Base-by-base conservation (phyloP, 495 filamentous ascomycete genomes). In the Penicillium simplicissimum region DNA sequence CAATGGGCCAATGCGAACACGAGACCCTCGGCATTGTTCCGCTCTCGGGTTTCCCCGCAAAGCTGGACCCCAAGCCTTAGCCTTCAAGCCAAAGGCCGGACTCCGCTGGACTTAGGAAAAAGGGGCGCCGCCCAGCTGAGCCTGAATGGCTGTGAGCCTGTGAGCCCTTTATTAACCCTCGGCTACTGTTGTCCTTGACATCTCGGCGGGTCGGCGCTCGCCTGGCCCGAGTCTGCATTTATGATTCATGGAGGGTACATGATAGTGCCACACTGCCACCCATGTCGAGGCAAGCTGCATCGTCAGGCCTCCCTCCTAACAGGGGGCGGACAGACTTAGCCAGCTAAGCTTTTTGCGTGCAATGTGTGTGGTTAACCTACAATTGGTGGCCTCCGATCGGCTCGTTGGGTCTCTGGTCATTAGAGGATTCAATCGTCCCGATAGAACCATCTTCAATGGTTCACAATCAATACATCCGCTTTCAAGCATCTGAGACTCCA, bases 1-100 rank as follows among this genome's bases (percentile, higher is more conserved):
- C 19, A 42, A 21, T 25, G 23, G n/a, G n/a, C n/a, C 23, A 14
- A n/a, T n/a, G 40, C 43, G 17, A 58, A 47, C 34, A 33, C 15
- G 56, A 34, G 45, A 58, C 37, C 25, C 23, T 47, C 40, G 25
- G 21, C 4, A 11, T 0, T 31, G 45, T 45, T 45, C 45, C 45
- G 14, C 21, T n/a, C 25, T 31, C 23, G 25, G 21, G 7, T 47
- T 47, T 11, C 56, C 56, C 56, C 56, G 56, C 56, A 58, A 49
- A 21, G 4, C 28, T 31, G 28, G 28, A 31, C 28, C 28, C 28
- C 1, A 31, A 31, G 28, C 28, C 28, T 31, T 31, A 31, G 28
- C 28, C 28, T 7, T 31, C 28, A 31, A 31, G 28, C 34, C n/a
- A 35, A 48, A 8, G 55, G 55, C 28, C 28, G 28, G 28, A 31